Conservation (phyloP, 768 basidiomycete species). For the Pleurotus platypus region DNA sequence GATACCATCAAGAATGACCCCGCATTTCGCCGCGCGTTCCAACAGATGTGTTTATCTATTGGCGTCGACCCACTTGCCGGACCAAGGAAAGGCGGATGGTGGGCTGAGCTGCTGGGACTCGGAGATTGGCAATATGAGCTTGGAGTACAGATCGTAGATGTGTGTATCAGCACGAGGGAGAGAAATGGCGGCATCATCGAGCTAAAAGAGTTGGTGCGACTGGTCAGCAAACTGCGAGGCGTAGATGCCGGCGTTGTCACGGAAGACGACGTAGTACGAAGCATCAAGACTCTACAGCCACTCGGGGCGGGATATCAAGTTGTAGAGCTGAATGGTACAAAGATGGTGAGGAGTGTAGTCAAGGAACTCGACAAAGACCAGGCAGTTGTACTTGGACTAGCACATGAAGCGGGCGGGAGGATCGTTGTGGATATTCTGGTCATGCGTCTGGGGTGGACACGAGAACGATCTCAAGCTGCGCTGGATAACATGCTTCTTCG, state of each 20-base stretch:
- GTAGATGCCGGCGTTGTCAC: constrained; percentile 68
- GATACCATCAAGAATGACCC: constrained; percentile 83
- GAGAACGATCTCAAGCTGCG: constrained; percentile 70
- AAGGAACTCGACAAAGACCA: constrained; percentile 91
- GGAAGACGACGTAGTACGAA: constrained; percentile 79
- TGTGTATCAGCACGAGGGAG: constrained; percentile 84
- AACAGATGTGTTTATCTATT: constrained; percentile 92
- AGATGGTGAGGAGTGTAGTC: constrained; percentile 86
- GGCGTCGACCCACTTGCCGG: constrained; percentile 94
- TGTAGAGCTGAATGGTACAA: constrained; percentile 65
- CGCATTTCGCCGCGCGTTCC: constrained; percentile 86
- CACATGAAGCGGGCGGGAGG: constrained; percentile 63
- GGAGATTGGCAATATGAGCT: constrained; percentile 97
- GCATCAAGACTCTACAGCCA: constrained; percentile 84
- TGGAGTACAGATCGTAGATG: constrained; percentile 91
- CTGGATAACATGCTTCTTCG: constrained; percentile 87
- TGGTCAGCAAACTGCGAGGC: constrained; percentile 75
- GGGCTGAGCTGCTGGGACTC: constrained; percentile 83
- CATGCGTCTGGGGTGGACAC: constrained; percentile 67
- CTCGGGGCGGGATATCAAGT: constrained; percentile 92
- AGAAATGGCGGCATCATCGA: constrained; percentile 92
- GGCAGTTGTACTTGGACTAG: constrained; percentile 73
- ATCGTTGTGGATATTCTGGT: constrained; percentile 65
- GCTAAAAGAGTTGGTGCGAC: constrained; percentile 76
- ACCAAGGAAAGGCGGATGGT: constrained; percentile 83